Conservation (phyloP, 805 yeast genomes). For the Ascoidea rubescens region DNA sequence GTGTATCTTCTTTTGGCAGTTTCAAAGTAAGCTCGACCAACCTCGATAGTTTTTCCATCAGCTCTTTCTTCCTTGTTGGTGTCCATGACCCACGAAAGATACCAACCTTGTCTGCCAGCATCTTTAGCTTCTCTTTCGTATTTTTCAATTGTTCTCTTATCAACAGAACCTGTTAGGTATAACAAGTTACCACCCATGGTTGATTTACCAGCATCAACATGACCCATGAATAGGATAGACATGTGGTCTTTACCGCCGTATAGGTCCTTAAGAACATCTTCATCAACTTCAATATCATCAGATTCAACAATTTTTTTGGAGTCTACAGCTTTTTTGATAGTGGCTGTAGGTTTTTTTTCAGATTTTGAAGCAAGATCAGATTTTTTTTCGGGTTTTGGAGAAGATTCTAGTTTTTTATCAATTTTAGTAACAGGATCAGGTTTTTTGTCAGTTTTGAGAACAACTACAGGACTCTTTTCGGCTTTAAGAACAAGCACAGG, state of each 20-base stretch:
- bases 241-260: constrained; percentile 97
- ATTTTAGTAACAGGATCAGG: constrained; percentile 6
- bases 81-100: constrained; percentile 98
- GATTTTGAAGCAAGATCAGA: constrained; percentile 9
- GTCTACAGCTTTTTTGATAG: constrained; percentile 26
- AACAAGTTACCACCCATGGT: constrained; percentile 98
- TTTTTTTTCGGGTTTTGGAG: constrained; percentile 10
- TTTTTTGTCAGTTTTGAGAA: constrained; percentile 7
- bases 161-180: constrained; percentile 91
- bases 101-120: constrained; percentile 99
- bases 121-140: constrained; percentile 98
- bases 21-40: constrained; percentile 95
- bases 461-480: constrained; percentile 8
- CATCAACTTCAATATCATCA: constrained; percentile 50
- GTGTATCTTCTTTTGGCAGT: constrained; percentile 97
- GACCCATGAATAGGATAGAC: constrained; percentile 97
- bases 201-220: constrained; percentile 98
- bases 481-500: constrained; percentile 10
- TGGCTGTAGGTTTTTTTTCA: constrained; percentile 12
- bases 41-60: constrained; percentile 98
- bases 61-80: constrained; percentile 97
- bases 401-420: constrained; percentile 3
- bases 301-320: constrained; percentile 43
- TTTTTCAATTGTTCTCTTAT: constrained; percentile 95
- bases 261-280: constrained; percentile 79